Base-by-base conservation (phyloP, 2,329 filamentous ascomycete genomes). In the Magnaporthiopsis rhizophila region DNA sequence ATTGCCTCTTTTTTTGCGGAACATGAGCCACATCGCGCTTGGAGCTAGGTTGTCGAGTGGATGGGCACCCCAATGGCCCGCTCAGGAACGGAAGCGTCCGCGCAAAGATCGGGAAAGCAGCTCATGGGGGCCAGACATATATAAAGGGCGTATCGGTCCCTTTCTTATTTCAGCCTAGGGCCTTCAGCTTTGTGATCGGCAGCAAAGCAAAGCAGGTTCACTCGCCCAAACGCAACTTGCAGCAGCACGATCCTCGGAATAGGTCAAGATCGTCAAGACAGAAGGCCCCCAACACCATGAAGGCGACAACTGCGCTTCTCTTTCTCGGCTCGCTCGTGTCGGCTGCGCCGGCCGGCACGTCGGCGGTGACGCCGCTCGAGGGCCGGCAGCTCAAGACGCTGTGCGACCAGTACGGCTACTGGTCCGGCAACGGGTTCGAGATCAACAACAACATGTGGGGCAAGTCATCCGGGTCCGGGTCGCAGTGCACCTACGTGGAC, bases 361-460 rank as follows among this genome's bases (percentile, higher is more conserved):
- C 59, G n/a, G 59, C 59, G 59, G 59, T 38, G 15, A 58, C 57
- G 15, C 28, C 57, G 57, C 61, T 62, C 36, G 36, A 53, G 36
- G 61, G 61, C 36, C 36, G 61, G 18, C 61, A 62, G 45, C 38
- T 53, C 36, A 30, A 50, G 45, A 65, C 65, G 24, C 69, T 74
- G 34, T 72, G 72, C 66, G 68, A 68, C 12, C 71, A 71, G 64
- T 74, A 71, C 64, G 70, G 62, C 59, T 74, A 73, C 67, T 71
- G 71, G 68, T 69, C 71, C 21, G 67, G 66, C 64, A 67, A 71
- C 65, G 72, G 72, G 3, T 74, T 74, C 64, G 70, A 73, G 62
- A 68, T 84, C 64, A 83, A 82, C 74, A 81, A 83, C 70, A 79
- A 83, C 72, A 79, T 81, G 67, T 84, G 81, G 81, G 80, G 80